phyloP scores from a whole-genome alignment of 768 basidiomycete species.

The Xerocomellus chrysenteron region DNA sequence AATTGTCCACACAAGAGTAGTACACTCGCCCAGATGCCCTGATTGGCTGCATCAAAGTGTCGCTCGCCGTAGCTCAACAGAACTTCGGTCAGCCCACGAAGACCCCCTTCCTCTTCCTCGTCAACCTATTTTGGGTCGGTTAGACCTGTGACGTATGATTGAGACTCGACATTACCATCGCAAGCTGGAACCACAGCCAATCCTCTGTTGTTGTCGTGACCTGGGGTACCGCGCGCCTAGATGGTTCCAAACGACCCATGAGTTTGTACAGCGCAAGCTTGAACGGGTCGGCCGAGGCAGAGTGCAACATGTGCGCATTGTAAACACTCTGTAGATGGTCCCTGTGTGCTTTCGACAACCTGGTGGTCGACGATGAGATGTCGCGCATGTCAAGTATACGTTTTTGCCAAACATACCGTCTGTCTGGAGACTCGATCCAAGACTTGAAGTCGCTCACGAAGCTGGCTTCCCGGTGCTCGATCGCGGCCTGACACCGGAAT shows the following conservation, averaged over 20 bases:
- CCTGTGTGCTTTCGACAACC: conserved; percentile 68
- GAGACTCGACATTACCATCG: conserved; percentile 51
- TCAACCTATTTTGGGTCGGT: conserved; percentile 51
- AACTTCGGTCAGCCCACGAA: conserved; percentile 72
- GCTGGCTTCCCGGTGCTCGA: conserved; percentile 75
- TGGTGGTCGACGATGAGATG: conserved; percentile 25
- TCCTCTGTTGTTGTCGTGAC: conserved; percentile 95
- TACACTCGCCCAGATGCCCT: conserved; percentile 78
- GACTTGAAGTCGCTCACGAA: conserved; percentile 82
- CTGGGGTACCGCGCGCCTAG: conserved; percentile 71
- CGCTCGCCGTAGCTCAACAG: conserved; percentile 76
- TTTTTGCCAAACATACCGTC: conserved; percentile 49
- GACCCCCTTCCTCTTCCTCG: conserved; percentile 77
- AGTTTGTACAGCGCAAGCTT: conserved; percentile 95
- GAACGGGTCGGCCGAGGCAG: conserved; percentile 87
- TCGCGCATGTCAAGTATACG: background rate
- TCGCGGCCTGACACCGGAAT: conserved; percentile 61
- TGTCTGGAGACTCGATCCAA: conserved; percentile 80
- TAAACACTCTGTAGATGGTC: conserved; percentile 81
- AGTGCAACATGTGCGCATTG: conserved; percentile 88
- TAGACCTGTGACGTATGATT: background rate
- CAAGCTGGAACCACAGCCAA: conserved; percentile 97
- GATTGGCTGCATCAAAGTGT: conserved; percentile 69
- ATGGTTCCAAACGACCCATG: conserved; percentile 87
- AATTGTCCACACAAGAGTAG: conserved; percentile 93